Conservation (phyloP, 1,284 basidiomycete species). For the Cryptococcus floricola region DNA sequence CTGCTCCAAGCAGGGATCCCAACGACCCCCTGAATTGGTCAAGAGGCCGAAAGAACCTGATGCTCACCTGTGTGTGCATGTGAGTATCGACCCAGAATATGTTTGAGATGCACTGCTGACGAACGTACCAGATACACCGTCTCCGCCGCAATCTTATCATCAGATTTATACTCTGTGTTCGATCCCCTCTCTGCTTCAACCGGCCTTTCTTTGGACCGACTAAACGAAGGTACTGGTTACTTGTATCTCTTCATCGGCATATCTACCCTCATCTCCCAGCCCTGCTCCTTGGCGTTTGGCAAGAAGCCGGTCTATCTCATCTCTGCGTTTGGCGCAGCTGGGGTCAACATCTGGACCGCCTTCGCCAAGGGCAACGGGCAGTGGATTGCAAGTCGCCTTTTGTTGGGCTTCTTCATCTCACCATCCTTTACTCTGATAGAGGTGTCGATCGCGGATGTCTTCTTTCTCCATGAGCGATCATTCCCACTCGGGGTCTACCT, state of each 20-base stretch:
- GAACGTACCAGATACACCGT: slow-evolving; percentile 9
- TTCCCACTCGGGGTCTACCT: slow-evolving; percentile 21
- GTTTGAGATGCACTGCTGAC: not conserved
- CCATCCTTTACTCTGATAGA: slow-evolving; percentile 27
- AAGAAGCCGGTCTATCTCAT: slow-evolving; percentile 28
- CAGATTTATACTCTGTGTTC: slow-evolving; percentile 25
- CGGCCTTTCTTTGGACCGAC: slow-evolving; percentile 22
- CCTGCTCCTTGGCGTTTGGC: slow-evolving; percentile 22
- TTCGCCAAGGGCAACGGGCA: slow-evolving; percentile 14
- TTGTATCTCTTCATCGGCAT: slow-evolving; percentile 25
- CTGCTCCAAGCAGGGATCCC: slow-evolving; percentile 17
- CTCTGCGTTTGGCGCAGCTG: slow-evolving; percentile 4
- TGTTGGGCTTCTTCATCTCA: slow-evolving; percentile 18
- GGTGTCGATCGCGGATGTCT: slow-evolving; percentile 24
- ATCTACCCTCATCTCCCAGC: slow-evolving; percentile 19
- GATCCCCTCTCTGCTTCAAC: slow-evolving; percentile 20
- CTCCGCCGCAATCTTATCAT: slow-evolving; percentile 10
- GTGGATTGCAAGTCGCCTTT: slow-evolving; percentile 17
- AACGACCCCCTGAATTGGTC: slow-evolving; percentile 30
- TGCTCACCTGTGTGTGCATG: slow-evolving; percentile 18
- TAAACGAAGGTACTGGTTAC: slow-evolving; percentile 29
- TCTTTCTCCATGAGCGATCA: slow-evolving; percentile 30
- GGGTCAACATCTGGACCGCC: slow-evolving; percentile 19
- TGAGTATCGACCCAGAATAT: not conserved
- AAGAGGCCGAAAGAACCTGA: slow-evolving; percentile 16